Conservation (phyloP, 2,329 filamentous ascomycete species). For the Hymenoscyphus scutula region DNA sequence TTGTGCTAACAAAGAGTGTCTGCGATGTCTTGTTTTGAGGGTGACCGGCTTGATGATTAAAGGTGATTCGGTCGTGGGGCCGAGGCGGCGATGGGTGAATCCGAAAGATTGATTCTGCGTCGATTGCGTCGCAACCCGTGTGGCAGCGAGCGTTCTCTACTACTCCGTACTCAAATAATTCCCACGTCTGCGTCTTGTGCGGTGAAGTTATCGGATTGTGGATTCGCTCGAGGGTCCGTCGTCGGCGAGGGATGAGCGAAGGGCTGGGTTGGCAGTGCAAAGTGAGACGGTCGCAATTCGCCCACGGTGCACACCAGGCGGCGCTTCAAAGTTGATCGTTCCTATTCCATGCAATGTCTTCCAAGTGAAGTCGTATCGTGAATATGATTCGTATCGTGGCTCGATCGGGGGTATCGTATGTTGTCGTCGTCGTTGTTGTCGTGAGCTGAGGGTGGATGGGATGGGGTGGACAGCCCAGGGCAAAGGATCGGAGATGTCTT, state of each 20-base stretch:
- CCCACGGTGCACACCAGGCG: constrained; percentile 24
- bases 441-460: constrained; percentile 10
- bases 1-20: constrained; percentile 15
- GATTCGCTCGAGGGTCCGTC: neutral
- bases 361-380: constrained; percentile 12
- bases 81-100: constrained; percentile 20
- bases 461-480: neutral
- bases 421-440: constrained; percentile 7
- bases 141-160: neutral
- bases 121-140: constrained; percentile 21
- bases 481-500: constrained; percentile 19
- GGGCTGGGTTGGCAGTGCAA: constrained; percentile 14
- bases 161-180: neutral
- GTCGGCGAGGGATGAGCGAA: constrained; percentile 14
- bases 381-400: constrained; percentile 3
- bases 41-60: neutral
- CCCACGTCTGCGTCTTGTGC: neutral
- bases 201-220: neutral
- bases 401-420: constrained; percentile 16
- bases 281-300: constrained; percentile 23
- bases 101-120: constrained; percentile 9
- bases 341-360: constrained; percentile 24
- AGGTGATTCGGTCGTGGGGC: neutral
- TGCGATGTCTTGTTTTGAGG: constrained; percentile 9
- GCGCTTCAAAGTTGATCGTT: constrained; percentile 16